Base-by-base conservation (phyloP, 208 protist species). In the Wallacemonas sp. region DNA sequence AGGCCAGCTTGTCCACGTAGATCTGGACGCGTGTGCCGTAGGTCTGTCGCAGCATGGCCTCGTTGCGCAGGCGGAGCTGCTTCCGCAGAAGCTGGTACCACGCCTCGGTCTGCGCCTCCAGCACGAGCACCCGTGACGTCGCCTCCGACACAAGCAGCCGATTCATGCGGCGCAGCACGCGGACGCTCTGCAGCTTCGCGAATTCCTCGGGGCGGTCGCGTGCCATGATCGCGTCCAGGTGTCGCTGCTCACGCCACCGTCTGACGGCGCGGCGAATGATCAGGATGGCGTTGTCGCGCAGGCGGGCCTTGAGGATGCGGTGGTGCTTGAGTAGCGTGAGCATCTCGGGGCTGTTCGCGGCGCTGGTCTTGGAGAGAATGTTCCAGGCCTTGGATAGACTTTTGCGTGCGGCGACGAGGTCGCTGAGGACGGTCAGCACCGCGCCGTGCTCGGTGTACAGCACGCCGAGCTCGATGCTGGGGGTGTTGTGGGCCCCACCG, bases 321-420 rank as follows among this genome's bases (percentile, higher is more conserved):
- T 77, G 81, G 61, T 88, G 70, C 61, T 85, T 85, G 49, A 72
- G 27, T 74, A 76, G 80, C 61, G 60, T 74, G 49, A 80, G 69
- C 75, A 81, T 76, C 49, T 88, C 82, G 19, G 65, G 66, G 43
- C 74, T 74, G 39, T 76, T 64, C 11, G 57, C 33, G 24, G 57
- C 46, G 5, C 61, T 56, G 43, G 66, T 68, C 30, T 68, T 81
- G 19, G 60, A 43, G 23, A 88, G 62, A 36, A 88, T 74, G 16
- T 54, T 54, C 26, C 70, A 65, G 16, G 82, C 77, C 33, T 74
- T 75, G 12, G 68, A 46, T 4, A 88, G 68, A 9, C 54, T 58
- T 41, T 80, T 74, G 56, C 65, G 72, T 11, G 82, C 78, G 9
- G 69, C 52, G 36, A 72, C 55, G 38, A 88, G 65, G 32, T 77